Evolutionary conservation across 2,329 filamentous ascomycete genomes (phyloP).

Genomic region (Pyrenochaeta sp.): DNA sequence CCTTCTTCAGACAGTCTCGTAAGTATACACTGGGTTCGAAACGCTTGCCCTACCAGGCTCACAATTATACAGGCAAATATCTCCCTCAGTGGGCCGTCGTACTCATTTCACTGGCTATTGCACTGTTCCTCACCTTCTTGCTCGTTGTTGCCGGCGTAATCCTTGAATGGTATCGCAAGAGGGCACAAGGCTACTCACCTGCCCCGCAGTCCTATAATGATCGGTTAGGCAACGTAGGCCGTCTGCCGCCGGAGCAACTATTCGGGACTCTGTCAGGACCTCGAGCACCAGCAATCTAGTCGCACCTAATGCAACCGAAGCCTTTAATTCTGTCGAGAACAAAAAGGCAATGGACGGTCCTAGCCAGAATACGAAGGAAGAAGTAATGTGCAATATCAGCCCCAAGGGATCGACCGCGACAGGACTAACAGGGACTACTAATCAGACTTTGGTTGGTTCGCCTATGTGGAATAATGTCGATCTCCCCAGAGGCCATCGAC

Average conservation of each 20-base stretch:
- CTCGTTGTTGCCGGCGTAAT: conserved; percentile 78
- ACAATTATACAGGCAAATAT: conserved; percentile 55
- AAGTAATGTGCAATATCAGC: not conserved
- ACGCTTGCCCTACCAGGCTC: conserved; percentile 12
- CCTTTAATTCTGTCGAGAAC: not conserved
- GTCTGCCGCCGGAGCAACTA: conserved; percentile 58
- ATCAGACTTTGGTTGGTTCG: not conserved
- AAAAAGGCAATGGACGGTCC: not conserved
- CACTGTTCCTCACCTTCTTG: conserved; percentile 78
- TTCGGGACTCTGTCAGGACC: conserved; percentile 46
- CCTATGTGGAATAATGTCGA: not conserved
- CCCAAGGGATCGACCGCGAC: too few species aligned
- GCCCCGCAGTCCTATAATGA: conserved; percentile 67
- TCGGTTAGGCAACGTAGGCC: conserved; percentile 56
- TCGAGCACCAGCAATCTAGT: conserved; percentile 42
- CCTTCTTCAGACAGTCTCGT: conserved; percentile 74
- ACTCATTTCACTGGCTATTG: conserved; percentile 79
- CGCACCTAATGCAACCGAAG: not conserved
- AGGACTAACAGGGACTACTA: not conserved
- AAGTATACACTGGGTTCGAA: too few species aligned
- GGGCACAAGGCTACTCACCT: conserved; percentile 80
- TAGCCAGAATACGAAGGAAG: not conserved
- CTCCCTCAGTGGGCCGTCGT: conserved; percentile 80
- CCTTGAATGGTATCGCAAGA: conserved; percentile 77
- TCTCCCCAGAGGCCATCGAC: not conserved